Evolutionary conservation across 2,329 filamentous ascomycete species (phyloP), one percentile per base, ranked within the genome.

Genomic region (Fusarium sp.): DNA sequence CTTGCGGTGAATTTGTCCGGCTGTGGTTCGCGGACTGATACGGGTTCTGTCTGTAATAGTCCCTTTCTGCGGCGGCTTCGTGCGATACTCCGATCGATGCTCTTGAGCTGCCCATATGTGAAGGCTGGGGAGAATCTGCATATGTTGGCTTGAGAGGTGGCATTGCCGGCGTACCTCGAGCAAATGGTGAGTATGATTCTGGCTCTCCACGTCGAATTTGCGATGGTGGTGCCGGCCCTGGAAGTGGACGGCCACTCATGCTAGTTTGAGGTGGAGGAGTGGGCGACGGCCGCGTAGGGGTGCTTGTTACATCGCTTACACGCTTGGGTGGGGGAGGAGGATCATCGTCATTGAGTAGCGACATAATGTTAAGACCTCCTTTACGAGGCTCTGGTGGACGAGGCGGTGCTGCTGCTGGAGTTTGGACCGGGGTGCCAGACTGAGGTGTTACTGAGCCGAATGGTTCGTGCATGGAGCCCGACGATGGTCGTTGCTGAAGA

Each of bases 321-420:
- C 86, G 82, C 77, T 88, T 88, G n/a, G 83, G 83, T 9, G 84
- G 80, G 8, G 83, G 80, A 6, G 80, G 80, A 10, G 85, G 83
- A 56, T 90, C 88, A 66, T 90, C 87, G 67, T 90, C 87, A 70
- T 90, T 90, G 5, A 91, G 81, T 65, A 91, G 77, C 1, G 87
- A 87, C 84, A 90, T 89, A 65, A 91, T 84, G 67, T 82, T 90
- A 16, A 88, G 90, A 10, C 85, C 89, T 29, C 85, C 89, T 80
- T 90, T 90, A n/a, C 85, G 83, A 48, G 80, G 80, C 69, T 87
- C 85, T 4, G 85, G 76, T 41, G 82, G 78, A 29, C 82, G 78
- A 24, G 82, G 74, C 12, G 82, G 76, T 29, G 81, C 81, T 5
- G 80, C 65, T 20, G 78, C 80, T 5, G 81, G 69, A n/a, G 78